These are phyloP conservation scores for Ceratocystis ficicola DNA, from an alignment of 2,329 filamentous ascomycete species.

Conservation along the genomic window DNA sequence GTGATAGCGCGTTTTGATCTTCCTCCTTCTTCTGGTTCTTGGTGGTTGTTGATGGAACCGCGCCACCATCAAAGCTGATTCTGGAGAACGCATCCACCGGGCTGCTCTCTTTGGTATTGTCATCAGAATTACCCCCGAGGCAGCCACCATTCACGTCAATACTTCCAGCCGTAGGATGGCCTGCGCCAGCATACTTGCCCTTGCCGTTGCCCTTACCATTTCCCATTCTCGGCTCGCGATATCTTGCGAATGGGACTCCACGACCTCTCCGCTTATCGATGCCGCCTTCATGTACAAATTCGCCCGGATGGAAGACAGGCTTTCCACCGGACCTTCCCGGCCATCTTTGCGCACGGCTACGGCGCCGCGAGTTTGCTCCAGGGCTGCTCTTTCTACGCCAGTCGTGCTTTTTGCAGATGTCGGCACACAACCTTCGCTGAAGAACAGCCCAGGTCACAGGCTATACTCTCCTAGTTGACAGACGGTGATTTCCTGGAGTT, in stretches of 20 bases:
- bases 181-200: background rate
- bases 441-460: constrained; percentile 30
- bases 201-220: background rate
- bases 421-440: constrained; percentile 34
- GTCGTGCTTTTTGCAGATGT: constrained; percentile 32
- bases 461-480: constrained; percentile 34
- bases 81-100: background rate
- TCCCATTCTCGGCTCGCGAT: background rate
- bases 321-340: background rate
- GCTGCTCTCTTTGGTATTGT: too few species aligned
- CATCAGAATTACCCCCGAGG: too few species aligned
- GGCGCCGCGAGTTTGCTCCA: constrained; percentile 23
- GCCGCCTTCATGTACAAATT: background rate
- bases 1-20: background rate
- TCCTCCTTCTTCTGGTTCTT: background rate
- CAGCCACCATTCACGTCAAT: background rate
- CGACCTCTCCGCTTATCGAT: background rate
- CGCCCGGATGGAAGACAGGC: background rate
- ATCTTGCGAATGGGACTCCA: background rate
- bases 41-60: background rate
- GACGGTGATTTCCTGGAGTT: constrained; percentile 33
- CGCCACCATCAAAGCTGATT: background rate
- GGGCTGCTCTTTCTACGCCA: constrained; percentile 29
- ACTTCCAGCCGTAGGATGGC: background rate
- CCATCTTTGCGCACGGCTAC: background rate